phyloP scores from a whole-genome alignment of 169 alveolate genomes.

The Cryptosporidium baileyi region DNA sequence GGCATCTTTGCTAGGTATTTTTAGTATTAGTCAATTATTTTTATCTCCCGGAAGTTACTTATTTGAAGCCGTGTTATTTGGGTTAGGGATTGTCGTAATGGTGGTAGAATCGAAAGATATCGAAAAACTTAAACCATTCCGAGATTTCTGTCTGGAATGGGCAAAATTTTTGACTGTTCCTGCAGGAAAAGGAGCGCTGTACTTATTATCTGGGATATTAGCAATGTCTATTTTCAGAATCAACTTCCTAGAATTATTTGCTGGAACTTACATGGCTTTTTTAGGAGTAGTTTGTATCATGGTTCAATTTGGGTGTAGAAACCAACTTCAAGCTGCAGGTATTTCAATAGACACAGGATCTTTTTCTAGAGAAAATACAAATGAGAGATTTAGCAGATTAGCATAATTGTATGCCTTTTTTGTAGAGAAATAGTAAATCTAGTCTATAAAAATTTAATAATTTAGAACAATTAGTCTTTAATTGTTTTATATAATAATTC shows the following conservation, averaged over 20 bases:
- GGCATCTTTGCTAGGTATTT: slow-evolving; percentile 54
- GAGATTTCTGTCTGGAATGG: slow-evolving; percentile 70
- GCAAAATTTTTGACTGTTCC: slow-evolving; percentile 68
- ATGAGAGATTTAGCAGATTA: slow-evolving; percentile 60
- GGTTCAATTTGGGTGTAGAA: slow-evolving; percentile 67
- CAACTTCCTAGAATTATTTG: slow-evolving; percentile 51
- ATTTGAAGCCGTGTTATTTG: slow-evolving; percentile 57
- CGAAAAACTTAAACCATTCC: slow-evolving; percentile 42
- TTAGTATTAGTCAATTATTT: slow-evolving; percentile 63
- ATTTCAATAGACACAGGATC: slow-evolving; percentile 55
- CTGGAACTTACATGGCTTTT: slow-evolving; percentile 65
- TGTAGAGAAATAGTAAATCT: too few relatives aligned
- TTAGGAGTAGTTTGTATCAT: slow-evolving; percentile 55
- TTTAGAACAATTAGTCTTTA: too few relatives aligned
- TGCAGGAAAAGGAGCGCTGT: slow-evolving; percentile 60
- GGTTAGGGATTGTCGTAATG: slow-evolving; percentile 61
- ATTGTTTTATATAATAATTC: too few relatives aligned
- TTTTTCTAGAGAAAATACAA: slow-evolving; percentile 57
- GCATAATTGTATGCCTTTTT: slow-evolving; percentile 15
- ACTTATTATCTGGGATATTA: slow-evolving; percentile 43
- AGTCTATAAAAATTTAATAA: too few relatives aligned
- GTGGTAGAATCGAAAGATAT: slow-evolving; percentile 63
- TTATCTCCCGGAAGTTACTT: slow-evolving; percentile 63
- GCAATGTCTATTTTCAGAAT: slow-evolving; percentile 68
- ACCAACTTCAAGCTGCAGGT: slow-evolving; percentile 68